Percentiles rank a stretch among this genome's conserved stretches.
phyloP scores from a whole-genome alignment of 1,284 basidiomycete genomes.

The Sporisorium iseilematis-ciliati region DNA sequence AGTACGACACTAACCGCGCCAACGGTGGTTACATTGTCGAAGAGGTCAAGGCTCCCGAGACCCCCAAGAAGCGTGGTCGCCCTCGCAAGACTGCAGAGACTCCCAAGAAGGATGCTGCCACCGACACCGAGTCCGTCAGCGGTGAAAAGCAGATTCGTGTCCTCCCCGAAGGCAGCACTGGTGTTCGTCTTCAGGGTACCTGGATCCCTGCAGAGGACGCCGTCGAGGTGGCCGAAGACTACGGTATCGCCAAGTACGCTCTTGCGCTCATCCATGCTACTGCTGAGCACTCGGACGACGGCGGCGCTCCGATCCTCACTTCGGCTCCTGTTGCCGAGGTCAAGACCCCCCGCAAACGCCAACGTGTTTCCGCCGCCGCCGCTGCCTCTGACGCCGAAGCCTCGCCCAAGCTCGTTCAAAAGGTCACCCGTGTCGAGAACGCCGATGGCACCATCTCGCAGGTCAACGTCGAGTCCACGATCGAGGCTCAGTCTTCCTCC shows the following conservation, averaged over 20 bases:
- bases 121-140: conserved; percentile 39
- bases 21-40: conserved; percentile 79
- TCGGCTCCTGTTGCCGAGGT: conserved; percentile 37
- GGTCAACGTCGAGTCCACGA: conserved; percentile 46
- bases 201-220: conserved; percentile 87
- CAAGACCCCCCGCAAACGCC: conserved; percentile 50
- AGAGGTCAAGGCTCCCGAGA: conserved; percentile 70
- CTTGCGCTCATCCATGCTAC: conserved; percentile 78
- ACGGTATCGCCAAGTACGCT: conserved; percentile 77
- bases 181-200: conserved; percentile 81
- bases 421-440: conserved; percentile 40
- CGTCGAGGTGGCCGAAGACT: conserved; percentile 76
- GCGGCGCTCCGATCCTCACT: conserved; percentile 56
- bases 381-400: conserved; percentile 31
- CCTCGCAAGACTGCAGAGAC: conserved; percentile 49
- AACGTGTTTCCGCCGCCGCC: conserved; percentile 40
- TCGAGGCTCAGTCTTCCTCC: conserved; percentile 28
- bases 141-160: conserved; percentile 40
- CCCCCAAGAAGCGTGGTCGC: conserved; percentile 55
- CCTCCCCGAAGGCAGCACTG: conserved; percentile 64
- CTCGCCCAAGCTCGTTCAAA: conserved; percentile 50
- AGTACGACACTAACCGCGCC: conserved; percentile 81
- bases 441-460: conserved; percentile 41
- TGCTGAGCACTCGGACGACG: conserved; percentile 76
- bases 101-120: conserved; percentile 36